These are phyloP conservation scores for Furcasterigmium furcatum DNA, from an alignment of 2,329 filamentous ascomycete species.

Conservation along the genomic window DNA sequence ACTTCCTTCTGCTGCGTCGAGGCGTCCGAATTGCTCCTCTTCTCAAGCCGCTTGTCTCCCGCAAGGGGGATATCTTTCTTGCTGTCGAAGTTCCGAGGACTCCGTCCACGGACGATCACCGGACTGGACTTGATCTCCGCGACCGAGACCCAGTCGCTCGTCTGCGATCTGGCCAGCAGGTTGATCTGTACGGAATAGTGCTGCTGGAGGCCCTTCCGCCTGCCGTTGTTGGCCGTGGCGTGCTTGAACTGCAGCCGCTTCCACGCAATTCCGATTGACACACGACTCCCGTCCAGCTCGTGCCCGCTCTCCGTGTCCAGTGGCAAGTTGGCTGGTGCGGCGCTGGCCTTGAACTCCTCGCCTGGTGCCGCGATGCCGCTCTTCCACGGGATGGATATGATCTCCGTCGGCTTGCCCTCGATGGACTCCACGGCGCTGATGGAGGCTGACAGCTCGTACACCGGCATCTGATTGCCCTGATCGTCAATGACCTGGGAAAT, in stretches of 20 bases:
- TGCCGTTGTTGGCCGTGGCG: constrained; percentile 92
- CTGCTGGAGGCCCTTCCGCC: constrained; percentile 90
- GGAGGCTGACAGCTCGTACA: constrained; percentile 74
- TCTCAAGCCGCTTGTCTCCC: constrained; percentile 44
- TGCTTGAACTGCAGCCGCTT: constrained; percentile 94
- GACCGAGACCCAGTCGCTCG: constrained; percentile 66
- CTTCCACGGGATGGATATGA: constrained; percentile 97
- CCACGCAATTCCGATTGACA: constrained; percentile 85
- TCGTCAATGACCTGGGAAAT: constrained; percentile 68
- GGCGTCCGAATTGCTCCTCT: constrained; percentile 33
- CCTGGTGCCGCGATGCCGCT: constrained; percentile 55
- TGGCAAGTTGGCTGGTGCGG: constrained; percentile 49
- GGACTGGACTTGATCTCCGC: constrained; percentile 86
- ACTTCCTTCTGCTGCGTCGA: constrained; percentile 14
- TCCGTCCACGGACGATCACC: constrained; percentile 92
- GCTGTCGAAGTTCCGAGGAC: constrained; percentile 90
- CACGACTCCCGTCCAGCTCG: constrained; percentile 74
- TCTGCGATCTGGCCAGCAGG: constrained; percentile 71
- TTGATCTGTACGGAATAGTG: constrained; percentile 89
- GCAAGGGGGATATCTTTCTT: constrained; percentile 80
- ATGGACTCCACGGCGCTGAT: constrained; percentile 89
- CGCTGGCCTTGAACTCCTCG: constrained; percentile 45
- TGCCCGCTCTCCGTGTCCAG: constrained; percentile 55
- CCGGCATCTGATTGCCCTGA: constrained; percentile 72
- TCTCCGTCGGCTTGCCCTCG: constrained; percentile 86